Evolutionary conservation across 1,284 basidiomycete genomes (phyloP).

Genomic region (Ceraceosorus bombacis): DNA sequence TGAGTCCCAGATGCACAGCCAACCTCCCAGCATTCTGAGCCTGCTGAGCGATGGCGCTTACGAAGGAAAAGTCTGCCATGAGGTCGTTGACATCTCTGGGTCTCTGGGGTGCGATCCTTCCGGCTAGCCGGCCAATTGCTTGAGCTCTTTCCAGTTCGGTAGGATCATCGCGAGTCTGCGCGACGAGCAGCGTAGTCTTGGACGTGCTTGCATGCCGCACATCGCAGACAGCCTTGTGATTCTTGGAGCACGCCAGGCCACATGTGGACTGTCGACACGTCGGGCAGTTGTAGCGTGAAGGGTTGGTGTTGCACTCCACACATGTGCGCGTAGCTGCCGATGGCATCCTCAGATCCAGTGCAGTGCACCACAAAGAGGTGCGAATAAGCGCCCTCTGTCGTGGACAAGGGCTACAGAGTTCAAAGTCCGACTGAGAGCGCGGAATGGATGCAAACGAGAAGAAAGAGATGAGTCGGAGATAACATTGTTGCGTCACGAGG

Average conservation of each 20-base stretch:
- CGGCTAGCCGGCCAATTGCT: not conserved
- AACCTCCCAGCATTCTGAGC: not conserved
- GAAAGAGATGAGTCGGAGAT: no score
- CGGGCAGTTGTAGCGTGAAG: conserved; percentile 16
- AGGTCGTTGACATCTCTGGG: not conserved
- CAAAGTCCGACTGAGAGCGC: no score
- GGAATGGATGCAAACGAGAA: no score
- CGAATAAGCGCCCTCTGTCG: conserved; percentile 88
- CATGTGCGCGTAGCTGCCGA: conserved; percentile 6
- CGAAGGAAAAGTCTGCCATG: conserved; percentile 3
- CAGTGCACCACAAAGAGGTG: conserved; percentile 95
- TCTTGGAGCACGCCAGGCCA: conserved; percentile 9
- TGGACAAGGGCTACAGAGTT: no score
- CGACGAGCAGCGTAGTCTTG: no score
- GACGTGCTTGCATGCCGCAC: no score
- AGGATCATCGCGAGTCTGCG: not conserved
- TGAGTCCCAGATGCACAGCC: not conserved
- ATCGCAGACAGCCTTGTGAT: not conserved
- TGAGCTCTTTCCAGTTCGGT: not conserved
- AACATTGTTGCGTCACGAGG: no score
- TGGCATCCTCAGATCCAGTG: conserved; percentile 37
- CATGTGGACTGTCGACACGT: conserved; percentile 9
- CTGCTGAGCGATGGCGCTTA: conserved; percentile 2
- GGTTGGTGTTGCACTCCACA: conserved; percentile 5
- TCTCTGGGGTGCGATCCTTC: no score